These are phyloP conservation scores for Nicotiana tabacum DNA, from an alignment of 257 asterid genomes.

Conservation along the genomic window DNA sequence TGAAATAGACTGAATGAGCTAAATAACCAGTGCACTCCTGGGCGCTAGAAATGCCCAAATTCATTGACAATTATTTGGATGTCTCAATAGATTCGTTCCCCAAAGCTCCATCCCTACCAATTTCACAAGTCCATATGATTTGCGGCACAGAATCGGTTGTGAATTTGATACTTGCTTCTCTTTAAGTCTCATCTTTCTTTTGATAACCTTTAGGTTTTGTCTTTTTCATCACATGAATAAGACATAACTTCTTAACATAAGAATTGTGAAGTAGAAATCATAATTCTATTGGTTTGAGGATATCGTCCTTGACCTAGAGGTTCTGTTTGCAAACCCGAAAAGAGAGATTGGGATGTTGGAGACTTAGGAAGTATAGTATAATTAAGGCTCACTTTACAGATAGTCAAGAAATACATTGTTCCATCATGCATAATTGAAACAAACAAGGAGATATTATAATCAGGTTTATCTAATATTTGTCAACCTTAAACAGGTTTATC, in stretches of 20 bases:
- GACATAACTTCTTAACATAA: background rate
- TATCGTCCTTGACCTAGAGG: background rate
- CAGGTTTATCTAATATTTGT: background rate
- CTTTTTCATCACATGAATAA: background rate
- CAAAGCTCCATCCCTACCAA: background rate
- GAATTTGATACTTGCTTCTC: background rate
- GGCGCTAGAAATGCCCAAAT: background rate
- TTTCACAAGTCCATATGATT: background rate
- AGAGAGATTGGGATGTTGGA: background rate
- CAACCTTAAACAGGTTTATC: background rate
- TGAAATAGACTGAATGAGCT: background rate
- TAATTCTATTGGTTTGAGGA: background rate
- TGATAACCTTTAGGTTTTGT: background rate
- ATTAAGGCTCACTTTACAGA: background rate
- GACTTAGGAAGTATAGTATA: background rate
- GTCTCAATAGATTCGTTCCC: background rate
- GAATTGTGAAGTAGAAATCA: background rate
- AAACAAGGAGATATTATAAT: background rate
- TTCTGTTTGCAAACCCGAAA: background rate
- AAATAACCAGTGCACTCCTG: background rate
- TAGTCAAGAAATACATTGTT: background rate
- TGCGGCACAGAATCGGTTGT: background rate
- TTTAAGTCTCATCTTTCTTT: background rate
- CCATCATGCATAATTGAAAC: background rate
- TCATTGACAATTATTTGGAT: background rate